Conservation (phyloP, 768 basidiomycete species). For the Flagelloscypha sp. region DNA sequence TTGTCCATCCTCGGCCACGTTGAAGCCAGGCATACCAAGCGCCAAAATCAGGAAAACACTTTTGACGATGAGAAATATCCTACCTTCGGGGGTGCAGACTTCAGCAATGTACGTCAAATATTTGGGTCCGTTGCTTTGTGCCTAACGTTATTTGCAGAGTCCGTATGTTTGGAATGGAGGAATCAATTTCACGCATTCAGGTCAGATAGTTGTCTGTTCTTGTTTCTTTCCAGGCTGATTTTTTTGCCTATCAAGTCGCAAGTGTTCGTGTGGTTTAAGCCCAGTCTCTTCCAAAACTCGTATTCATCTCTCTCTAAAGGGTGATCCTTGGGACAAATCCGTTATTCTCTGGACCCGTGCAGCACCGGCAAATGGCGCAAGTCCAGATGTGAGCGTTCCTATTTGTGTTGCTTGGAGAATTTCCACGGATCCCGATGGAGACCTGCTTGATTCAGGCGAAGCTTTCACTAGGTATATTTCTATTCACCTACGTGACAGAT, state of each 20-base stretch:
- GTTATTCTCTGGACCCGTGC: conserved; percentile 54
- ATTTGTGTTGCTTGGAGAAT: conserved; percentile 43
- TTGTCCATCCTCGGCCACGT: no score
- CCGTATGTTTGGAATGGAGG: conserved; percentile 43
- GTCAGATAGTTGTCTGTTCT: conserved; percentile 18
- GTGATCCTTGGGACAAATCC: conserved; percentile 48
- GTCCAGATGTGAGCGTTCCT: conserved; percentile 41
- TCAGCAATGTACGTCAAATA: conserved; percentile 31
- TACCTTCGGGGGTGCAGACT: conserved; percentile 40
- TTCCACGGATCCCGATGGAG: conserved; percentile 26
- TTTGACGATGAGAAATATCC: conserved; percentile 44
- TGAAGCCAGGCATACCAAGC: no score
- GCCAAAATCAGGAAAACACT: no score
- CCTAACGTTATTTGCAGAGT: conserved; percentile 22
- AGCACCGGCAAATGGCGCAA: conserved; percentile 24
- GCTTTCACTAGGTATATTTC: conserved; percentile 47
- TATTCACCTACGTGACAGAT: no score
- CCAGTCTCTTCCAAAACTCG: no score
- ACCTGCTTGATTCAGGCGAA: conserved; percentile 33
- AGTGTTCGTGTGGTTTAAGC: conserved; percentile 31
- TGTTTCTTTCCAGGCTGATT: not conserved
- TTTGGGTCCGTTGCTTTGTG: not conserved
- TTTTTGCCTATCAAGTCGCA: conserved; percentile 26
- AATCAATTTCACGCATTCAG: conserved; percentile 40
- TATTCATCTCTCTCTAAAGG: conserved; percentile 23